phyloP scores from a whole-genome alignment of 2,329 filamentous ascomycete species.

The Pseudocercospora macadamiae region DNA sequence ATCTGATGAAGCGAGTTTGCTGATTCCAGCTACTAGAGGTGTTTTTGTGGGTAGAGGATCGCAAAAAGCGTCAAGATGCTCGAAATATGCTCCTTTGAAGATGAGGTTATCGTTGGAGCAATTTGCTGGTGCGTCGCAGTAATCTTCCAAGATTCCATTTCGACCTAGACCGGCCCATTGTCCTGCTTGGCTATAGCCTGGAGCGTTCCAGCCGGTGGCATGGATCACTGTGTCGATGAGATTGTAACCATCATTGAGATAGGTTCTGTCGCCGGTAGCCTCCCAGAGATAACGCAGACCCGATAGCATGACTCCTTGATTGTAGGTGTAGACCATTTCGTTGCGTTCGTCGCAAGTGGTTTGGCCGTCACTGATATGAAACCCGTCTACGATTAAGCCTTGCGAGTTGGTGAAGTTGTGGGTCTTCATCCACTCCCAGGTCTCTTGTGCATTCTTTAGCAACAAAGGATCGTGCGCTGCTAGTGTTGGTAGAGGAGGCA shows the following conservation, averaged over 20 bases:
- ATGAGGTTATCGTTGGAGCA: slow-evolving; percentile 86
- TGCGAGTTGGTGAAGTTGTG: slow-evolving; percentile 79
- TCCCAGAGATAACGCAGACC: slow-evolving; percentile 81
- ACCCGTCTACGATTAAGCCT: slow-evolving; percentile 80
- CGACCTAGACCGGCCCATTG: slow-evolving; percentile 62
- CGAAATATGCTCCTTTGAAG: slow-evolving; percentile 96
- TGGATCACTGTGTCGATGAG: slow-evolving; percentile 73
- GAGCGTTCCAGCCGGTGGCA: slow-evolving; percentile 71
- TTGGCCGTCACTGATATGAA: slow-evolving; percentile 72
- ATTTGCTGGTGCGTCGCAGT: slow-evolving; percentile 72
- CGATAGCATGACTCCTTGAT: slow-evolving; percentile 87
- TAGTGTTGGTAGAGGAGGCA: slow-evolving; percentile 46
- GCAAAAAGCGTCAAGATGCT: slow-evolving; percentile 84
- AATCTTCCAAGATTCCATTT: slow-evolving; percentile 70
- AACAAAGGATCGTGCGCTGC: slow-evolving; percentile 52
- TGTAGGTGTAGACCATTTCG: slow-evolving; percentile 93
- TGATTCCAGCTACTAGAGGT: slow-evolving; percentile 50
- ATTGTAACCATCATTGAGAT: slow-evolving; percentile 77
- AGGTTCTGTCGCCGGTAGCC: slow-evolving; percentile 70
- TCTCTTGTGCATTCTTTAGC: slow-evolving; percentile 72
- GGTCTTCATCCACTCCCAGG: slow-evolving; percentile 76
- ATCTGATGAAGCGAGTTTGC: slow-evolving; percentile 42
- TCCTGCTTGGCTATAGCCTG: slow-evolving; percentile 6
- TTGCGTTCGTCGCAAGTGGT: slow-evolving; percentile 71
- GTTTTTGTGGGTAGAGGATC: slow-evolving; percentile 57